A percentile compares a stretch with the other conserved stretches of the same genome.
phyloP scores from a whole-genome alignment of 371 early-diverging fungal genomes.

The Lichtheimia corymbifera region DNA sequence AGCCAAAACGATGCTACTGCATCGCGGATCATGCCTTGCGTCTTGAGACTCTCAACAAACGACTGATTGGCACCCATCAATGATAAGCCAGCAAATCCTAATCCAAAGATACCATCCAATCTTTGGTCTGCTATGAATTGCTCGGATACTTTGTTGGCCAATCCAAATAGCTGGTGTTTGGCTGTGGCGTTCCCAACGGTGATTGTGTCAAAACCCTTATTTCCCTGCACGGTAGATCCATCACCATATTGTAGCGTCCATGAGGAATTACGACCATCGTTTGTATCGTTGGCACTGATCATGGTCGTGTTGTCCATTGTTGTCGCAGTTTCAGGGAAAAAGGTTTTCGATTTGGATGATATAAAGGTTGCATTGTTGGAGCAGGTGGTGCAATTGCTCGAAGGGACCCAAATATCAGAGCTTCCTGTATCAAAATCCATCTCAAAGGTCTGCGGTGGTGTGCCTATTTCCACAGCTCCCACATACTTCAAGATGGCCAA shows the following conservation, averaged over 20 bases:
- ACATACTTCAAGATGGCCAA: conserved; percentile 34
- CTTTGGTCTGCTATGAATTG: conserved; percentile 11
- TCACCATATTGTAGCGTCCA: conserved; percentile 53
- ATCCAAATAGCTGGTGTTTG: conserved; percentile 27
- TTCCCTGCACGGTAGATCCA: conserved; percentile 49
- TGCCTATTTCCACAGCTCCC: conserved; percentile 51
- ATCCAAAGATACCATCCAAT: conserved; percentile 38
- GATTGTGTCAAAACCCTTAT: conserved; percentile 29
- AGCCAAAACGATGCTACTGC: conserved; percentile 22
- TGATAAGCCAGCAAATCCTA: conserved; percentile 28
- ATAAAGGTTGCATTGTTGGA: conserved; percentile 24
- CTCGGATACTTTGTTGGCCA: conserved; percentile 18
- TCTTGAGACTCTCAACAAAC: conserved; percentile 15
- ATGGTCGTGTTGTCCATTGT: too few species aligned
- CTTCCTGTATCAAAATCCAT: conserved; percentile 63
- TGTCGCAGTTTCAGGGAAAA: background rate
- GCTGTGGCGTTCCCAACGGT: conserved; percentile 24
- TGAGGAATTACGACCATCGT: background rate
- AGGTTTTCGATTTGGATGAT: conserved; percentile 23
- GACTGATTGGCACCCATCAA: conserved; percentile 12
- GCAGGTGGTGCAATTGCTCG: conserved; percentile 31
- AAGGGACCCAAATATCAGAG: conserved; percentile 56
- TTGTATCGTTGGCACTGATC: background rate
- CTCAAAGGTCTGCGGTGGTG: conserved; percentile 56
- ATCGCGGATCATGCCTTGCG: conserved; percentile 15